These are phyloP conservation scores for Pelargonium myrrhifolium DNA, from an alignment of 441 rosid species.

Conservation along the genomic window DNA sequence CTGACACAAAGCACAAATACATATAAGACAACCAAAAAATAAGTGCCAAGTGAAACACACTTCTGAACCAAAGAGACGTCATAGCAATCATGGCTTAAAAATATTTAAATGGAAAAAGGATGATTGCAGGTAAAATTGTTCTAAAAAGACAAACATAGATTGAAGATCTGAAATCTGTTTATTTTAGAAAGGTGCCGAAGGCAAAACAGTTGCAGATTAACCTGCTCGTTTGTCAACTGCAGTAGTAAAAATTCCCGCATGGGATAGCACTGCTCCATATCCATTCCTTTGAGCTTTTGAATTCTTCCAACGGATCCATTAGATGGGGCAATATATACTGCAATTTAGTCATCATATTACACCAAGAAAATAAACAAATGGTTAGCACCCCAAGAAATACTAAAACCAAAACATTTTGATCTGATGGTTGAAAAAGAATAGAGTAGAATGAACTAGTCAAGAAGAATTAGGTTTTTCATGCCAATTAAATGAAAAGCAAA, in stretches of 20 bases:
- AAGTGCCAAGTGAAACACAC: background rate
- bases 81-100: background rate
- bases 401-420: background rate
- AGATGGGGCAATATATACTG: conserved; percentile 36
- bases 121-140: background rate
- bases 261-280: conserved; percentile 70
- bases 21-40: background rate
- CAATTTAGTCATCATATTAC: conserved; percentile 2
- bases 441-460: background rate
- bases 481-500: background rate
- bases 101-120: background rate
- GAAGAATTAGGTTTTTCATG: background rate
- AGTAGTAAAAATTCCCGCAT: conserved; percentile 62
- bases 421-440: background rate
- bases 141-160: background rate
- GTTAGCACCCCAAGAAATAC: background rate
- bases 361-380: background rate
- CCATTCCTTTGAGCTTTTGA: conserved; percentile 35
- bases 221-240: conserved; percentile 85
- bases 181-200: background rate
- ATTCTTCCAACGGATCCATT: conserved; percentile 52
- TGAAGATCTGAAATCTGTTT: background rate
- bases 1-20: conserved; percentile 1
- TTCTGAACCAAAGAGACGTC: background rate
- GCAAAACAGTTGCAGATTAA: conserved; percentile 22